Evolutionary conservation across 208 protist species (phyloP), one percentile per base, ranked within the genome.

Genomic region (Wallacemonas sp.): DNA sequence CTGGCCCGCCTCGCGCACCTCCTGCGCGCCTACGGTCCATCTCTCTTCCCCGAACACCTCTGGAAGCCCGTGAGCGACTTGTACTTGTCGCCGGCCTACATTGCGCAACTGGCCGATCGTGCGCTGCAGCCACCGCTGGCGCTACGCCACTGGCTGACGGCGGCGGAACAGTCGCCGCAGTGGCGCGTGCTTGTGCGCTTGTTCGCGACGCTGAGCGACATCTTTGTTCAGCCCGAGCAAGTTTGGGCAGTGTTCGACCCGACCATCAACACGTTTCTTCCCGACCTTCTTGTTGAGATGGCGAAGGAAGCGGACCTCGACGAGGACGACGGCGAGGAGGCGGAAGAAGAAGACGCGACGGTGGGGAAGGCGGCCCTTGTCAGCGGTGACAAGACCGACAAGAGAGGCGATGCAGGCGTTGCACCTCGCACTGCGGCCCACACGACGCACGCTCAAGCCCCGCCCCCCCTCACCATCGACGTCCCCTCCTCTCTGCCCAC

Each of bases 1-100:
- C 46, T 95, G 23, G 75, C 83, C 2, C 82, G 82, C 11, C 31
- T 95, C 25, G 77, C 70, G 5, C 86, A 95, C 48, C 65, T 78
- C 12, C 59, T 95, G 16, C 82, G 81, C 26, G 48, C 92, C 1
- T 85, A 86, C 67, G 72, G 75, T 32, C 73, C 67, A 5, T 68
- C 68, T 2, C 70, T 95, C 28, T 92, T 93, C 57, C 70, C 79
- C 0, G 65, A 52, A 5, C 55, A 77, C 39, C 68, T 92, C 31
- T 70, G 72, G 44, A 26, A 45, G 61, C 31, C 55, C 29, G 67
- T 89, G 64, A 61, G 83, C 10, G 72, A 87, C 29, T 64, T 67
- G 20, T 79, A 81, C 67, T 72, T 92, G 33, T 77, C 86, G 10
- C 44, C 79, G 31, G 61, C 49, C 46, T 45, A 73, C n/a, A 72